Evolutionary conservation across 1,284 basidiomycete genomes (phyloP).

Genomic region (Tausonia pullulans): DNA sequence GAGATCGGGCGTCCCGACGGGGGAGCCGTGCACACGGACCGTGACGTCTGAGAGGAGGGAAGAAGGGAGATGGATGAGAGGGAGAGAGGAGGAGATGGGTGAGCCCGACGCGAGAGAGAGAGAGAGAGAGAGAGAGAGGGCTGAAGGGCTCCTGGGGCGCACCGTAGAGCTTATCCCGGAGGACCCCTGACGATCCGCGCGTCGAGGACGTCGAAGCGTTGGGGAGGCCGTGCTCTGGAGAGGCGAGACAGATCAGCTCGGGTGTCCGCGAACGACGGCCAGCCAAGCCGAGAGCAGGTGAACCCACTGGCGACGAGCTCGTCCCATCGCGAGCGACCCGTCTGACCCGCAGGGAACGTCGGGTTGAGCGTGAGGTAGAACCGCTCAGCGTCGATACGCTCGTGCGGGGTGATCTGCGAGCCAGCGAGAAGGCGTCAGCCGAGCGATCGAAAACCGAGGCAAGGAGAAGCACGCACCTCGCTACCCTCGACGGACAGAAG

Average conservation of each 20-base stretch:
- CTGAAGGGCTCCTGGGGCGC: not conserved
- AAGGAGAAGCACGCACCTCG: conserved; percentile 38
- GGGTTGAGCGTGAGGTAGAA: conserved; percentile 53
- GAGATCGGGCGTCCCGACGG: not conserved
- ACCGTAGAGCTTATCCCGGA: conserved; percentile 6
- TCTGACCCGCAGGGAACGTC: no score
- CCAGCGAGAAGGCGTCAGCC: conserved; percentile 9
- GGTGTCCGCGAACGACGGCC: not conserved
- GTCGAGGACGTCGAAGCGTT: not conserved
- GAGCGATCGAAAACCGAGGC: not conserved
- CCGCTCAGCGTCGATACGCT: conserved; percentile 74
- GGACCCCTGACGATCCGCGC: not conserved
- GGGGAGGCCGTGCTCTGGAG: not conserved
- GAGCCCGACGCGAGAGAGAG: not conserved
- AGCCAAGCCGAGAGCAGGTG: not conserved
- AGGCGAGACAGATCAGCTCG: not conserved
- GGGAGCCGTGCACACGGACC: not conserved
- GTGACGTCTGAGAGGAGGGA: not conserved
- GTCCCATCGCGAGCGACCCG: conserved; percentile 6
- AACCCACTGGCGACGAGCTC: conserved; percentile 2
- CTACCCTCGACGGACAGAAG: conserved; percentile 58
- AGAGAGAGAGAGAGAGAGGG: not conserved
- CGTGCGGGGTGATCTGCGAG: conserved; percentile 51
- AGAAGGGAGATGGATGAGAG: not conserved
- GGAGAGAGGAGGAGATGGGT: not conserved